Percentiles rank a stretch among this genome's conserved stretches.
Conservation (phyloP, 305 asterid genomes). For the Solanum chacoense region DNA sequence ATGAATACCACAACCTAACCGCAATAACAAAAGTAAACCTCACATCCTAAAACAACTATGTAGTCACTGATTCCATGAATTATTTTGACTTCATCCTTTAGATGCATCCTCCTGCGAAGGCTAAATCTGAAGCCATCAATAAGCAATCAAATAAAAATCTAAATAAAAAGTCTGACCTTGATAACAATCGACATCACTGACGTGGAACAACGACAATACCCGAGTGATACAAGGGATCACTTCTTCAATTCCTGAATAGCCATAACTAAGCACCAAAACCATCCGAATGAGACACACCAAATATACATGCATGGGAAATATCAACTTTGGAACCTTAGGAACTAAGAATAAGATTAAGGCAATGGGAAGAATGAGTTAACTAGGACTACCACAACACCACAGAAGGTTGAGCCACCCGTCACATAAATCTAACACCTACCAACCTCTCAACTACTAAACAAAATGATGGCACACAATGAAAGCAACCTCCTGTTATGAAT, state of each 20-base stretch:
- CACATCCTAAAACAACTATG: background rate
- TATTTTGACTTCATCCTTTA: background rate
- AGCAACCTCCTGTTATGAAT: background rate
- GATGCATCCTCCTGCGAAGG: background rate
- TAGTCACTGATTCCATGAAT: background rate
- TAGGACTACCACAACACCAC: background rate
- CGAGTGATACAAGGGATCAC: background rate
- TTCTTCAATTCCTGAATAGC: background rate
- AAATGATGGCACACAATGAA: background rate
- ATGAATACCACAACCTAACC: background rate
- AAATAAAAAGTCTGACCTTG: background rate
- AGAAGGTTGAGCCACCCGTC: background rate
- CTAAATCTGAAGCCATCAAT: background rate
- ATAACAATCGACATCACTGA: no score
- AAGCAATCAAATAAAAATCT: background rate
- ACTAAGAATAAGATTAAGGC: background rate
- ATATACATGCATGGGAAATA: background rate
- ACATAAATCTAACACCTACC: background rate
- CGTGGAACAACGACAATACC: background rate
- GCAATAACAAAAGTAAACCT: background rate
- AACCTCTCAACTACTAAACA: background rate
- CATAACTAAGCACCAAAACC: background rate
- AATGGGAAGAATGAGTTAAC: background rate
- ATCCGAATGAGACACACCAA: background rate
- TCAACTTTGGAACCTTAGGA: background rate